Percentiles rank a stretch among this genome's conserved stretches.
These are phyloP conservation scores for Talaromyces sp. DNA, from an alignment of 2,329 filamentous ascomycete genomes.

Conservation along the genomic window DNA sequence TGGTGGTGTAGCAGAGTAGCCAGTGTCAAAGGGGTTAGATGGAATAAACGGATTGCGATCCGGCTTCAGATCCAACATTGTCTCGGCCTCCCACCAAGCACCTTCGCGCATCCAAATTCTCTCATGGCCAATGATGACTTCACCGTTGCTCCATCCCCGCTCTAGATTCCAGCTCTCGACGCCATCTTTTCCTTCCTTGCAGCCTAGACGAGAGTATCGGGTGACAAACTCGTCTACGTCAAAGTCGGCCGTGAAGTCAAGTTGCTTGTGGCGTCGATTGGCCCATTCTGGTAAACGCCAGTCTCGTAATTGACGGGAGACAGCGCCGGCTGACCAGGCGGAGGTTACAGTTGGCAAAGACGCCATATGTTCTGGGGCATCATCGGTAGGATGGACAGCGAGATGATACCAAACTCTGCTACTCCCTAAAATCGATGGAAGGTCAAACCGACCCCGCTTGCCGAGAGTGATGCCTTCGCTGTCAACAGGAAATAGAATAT, in stretches of 20 bases:
- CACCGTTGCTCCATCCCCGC: slow-evolving; percentile 96
- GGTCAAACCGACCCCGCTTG: slow-evolving; percentile 70
- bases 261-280: slow-evolving; percentile 80
- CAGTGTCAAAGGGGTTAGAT: slow-evolving; percentile 61
- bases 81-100: slow-evolving; percentile 97
- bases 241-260: slow-evolving; percentile 96
- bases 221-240: slow-evolving; percentile 86
- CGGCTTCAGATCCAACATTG: slow-evolving; percentile 85
- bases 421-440: slow-evolving; percentile 67
- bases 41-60: slow-evolving; percentile 50
- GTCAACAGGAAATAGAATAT: slow-evolving; percentile 71
- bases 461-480: slow-evolving; percentile 78
- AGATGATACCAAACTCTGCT: slow-evolving; percentile 96
- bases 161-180: slow-evolving; percentile 93
- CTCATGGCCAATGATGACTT: slow-evolving; percentile 84
- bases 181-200: slow-evolving; percentile 82
- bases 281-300: slow-evolving; percentile 97
- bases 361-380: slow-evolving; percentile 69
- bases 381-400: slow-evolving; percentile 84
- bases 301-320: slow-evolving; percentile 85
- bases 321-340: slow-evolving; percentile 85
- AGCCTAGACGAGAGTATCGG: slow-evolving; percentile 77
- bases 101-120: slow-evolving; percentile 92
- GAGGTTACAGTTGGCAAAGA: slow-evolving; percentile 66
- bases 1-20: slow-evolving; percentile 61